These are phyloP conservation scores for Astrothelium macrocarpum DNA, from an alignment of 495 filamentous ascomycete species.

Conservation along the genomic window DNA sequence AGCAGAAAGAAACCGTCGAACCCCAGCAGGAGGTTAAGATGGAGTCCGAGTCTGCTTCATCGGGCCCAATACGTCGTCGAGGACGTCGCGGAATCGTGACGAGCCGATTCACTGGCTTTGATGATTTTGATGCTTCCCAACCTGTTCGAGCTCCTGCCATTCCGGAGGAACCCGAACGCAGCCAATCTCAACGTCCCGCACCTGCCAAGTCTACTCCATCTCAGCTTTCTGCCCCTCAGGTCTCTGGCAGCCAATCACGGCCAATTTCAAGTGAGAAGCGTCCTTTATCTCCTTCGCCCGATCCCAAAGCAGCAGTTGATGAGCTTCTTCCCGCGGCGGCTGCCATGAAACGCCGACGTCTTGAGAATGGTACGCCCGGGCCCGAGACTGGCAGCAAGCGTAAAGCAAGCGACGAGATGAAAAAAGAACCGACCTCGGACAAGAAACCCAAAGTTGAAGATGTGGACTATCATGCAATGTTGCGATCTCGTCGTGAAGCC, in stretches of 20 bases:
- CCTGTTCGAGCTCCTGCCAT: background rate
- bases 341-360: slow-evolving; percentile 55
- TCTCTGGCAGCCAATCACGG: background rate
- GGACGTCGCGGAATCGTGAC: slow-evolving; percentile 38
- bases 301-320: slow-evolving; percentile 50
- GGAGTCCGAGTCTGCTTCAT: slow-evolving; percentile 6
- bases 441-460: slow-evolving; percentile 29
- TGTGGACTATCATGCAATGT: slow-evolving; percentile 59
- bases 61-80: slow-evolving; percentile 30
- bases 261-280: background rate
- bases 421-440: slow-evolving; percentile 26
- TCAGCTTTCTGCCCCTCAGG: background rate
- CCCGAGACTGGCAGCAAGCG: background rate
- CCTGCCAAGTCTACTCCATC: background rate
- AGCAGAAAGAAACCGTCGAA: background rate
- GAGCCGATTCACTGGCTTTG: slow-evolving; percentile 64
- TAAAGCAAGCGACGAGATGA: slow-evolving; percentile 16
- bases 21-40: background rate
- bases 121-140: slow-evolving; percentile 39
- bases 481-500: slow-evolving; percentile 56
- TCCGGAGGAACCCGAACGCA: background rate
- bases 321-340: slow-evolving; percentile 59
- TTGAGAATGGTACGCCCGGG: background rate
- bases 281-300: slow-evolving; percentile 5
- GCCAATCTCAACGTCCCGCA: background rate